Evolutionary conservation across 2,329 filamentous ascomycete genomes (phyloP).

Genomic region (Neonectria faginata): DNA sequence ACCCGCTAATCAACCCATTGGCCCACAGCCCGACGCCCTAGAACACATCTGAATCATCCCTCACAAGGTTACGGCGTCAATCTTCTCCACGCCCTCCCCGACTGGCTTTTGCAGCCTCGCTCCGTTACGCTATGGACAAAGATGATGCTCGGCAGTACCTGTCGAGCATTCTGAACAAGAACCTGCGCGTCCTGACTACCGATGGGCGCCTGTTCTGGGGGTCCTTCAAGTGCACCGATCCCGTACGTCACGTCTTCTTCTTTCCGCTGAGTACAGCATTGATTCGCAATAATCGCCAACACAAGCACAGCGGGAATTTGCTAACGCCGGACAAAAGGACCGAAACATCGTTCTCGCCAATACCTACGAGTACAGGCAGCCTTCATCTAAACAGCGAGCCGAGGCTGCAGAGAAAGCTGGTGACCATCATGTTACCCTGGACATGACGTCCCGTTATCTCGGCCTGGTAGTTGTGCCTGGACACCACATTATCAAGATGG

Average conservation of each 20-base stretch:
- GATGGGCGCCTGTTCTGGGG: slow-evolving; percentile 92
- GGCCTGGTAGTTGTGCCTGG: slow-evolving; percentile 92
- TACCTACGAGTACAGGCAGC: slow-evolving; percentile 90
- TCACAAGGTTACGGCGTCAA: slow-evolving; percentile 14
- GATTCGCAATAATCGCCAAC: too few species aligned
- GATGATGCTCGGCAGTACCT: slow-evolving; percentile 68
- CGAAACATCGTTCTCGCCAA: slow-evolving; percentile 87
- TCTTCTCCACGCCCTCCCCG: slow-evolving; percentile 16
- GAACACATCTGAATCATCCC: slow-evolving; percentile 27
- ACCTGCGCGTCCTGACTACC: slow-evolving; percentile 80
- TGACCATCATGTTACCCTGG: slow-evolving; percentile 65
- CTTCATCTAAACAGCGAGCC: slow-evolving; percentile 63
- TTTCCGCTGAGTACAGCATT: too few species aligned
- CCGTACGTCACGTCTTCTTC: slow-evolving; percentile 64
- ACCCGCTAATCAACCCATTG: slow-evolving; percentile 33
- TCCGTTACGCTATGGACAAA: slow-evolving; percentile 57
- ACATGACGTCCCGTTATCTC: slow-evolving; percentile 87
- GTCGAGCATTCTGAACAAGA: slow-evolving; percentile 78
- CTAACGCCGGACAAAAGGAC: slow-evolving; percentile 66
- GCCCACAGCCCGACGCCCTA: slow-evolving; percentile 15
- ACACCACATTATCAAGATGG: slow-evolving; percentile 85
- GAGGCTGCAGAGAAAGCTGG: slow-evolving; percentile 51
- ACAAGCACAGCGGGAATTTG: background rate
- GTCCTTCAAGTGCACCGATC: slow-evolving; percentile 93
- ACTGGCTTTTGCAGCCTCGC: slow-evolving; percentile 8